Percentiles rank a stretch among this genome's conserved stretches.
These are phyloP conservation scores for Gyrodon lividus DNA, from an alignment of 768 basidiomycete genomes.

Conservation along the genomic window DNA sequence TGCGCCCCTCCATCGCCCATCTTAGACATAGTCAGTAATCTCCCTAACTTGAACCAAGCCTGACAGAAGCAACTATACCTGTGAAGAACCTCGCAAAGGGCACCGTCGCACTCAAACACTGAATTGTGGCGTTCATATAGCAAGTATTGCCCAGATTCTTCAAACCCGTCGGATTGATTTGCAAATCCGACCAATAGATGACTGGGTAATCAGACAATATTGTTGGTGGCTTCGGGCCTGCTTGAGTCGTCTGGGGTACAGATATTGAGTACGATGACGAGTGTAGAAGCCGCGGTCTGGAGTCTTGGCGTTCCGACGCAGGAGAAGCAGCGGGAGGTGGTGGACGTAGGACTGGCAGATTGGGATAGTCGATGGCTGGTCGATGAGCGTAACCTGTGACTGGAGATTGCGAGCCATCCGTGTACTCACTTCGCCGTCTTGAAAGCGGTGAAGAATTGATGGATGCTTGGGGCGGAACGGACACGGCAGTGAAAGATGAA, in stretches of 20 bases:
- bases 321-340: constrained; percentile 78
- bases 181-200: constrained; percentile 78
- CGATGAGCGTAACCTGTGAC: constrained; percentile 46
- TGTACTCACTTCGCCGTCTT: constrained; percentile 71
- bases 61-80: constrained; percentile 46
- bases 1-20: constrained; percentile 76
- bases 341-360: constrained; percentile 67
- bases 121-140: constrained; percentile 98
- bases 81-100: constrained; percentile 94
- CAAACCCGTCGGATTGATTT: constrained; percentile 79
- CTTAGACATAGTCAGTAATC: constrained; percentile 35
- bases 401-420: constrained; percentile 75
- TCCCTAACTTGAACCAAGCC: not conserved
- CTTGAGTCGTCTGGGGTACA: constrained; percentile 14
- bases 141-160: constrained; percentile 98
- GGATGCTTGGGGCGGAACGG: constrained; percentile 82
- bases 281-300: constrained; percentile 52
- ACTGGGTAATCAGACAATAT: constrained; percentile 79
- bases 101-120: constrained; percentile 92
- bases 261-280: constrained; percentile 36
- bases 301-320: constrained; percentile 72
- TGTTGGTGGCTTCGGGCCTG: constrained; percentile 58
- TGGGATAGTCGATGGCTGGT: constrained; percentile 77
- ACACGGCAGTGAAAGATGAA: constrained; percentile 38
- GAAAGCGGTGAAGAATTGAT: constrained; percentile 77